Evolutionary conservation across 1,139 yeast genomes (phyloP).

Genomic region (Candida sanyaensis): DNA sequence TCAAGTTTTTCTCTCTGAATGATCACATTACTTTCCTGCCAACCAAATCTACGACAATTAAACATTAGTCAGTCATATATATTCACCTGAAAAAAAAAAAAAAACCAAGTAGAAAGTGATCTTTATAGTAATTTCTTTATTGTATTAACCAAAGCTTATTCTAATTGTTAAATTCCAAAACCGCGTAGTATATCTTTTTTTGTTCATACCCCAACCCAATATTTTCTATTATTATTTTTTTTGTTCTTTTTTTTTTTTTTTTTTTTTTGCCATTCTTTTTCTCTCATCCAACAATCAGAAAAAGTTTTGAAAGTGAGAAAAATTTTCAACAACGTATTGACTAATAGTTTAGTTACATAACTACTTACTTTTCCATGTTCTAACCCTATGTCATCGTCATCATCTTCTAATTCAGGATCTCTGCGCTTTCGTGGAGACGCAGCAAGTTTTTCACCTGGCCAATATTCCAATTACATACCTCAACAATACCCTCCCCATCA

Average conservation of each 20-base stretch:
- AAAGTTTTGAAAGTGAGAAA: constrained; percentile 1
- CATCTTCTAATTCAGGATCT: constrained; percentile 29
- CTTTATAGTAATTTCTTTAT: neutral
- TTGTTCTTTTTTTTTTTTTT: neutral
- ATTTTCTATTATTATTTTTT: neutral
- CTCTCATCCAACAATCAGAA: constrained; percentile 8
- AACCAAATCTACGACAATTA: constrained; percentile 1
- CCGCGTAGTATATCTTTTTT: neutral
- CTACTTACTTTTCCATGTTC: constrained; percentile 14
- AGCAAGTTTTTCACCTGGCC: constrained; percentile 41
- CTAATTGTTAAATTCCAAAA: neutral
- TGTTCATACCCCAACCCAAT: neutral
- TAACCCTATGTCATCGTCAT: constrained; percentile 19
- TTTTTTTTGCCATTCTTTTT: constrained; percentile 5
- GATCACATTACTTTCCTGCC: constrained; percentile 4
- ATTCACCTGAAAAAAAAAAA: too few relatives aligned
- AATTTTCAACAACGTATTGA: neutral
- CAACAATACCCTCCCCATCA: constrained; percentile 22
- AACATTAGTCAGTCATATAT: too few relatives aligned
- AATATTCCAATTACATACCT: constrained; percentile 18
- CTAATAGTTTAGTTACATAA: neutral
- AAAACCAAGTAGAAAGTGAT: too few relatives aligned
- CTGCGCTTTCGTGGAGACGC: constrained; percentile 47
- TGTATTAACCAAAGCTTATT: neutral
- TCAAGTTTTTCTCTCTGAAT: constrained; percentile 2